A percentile compares a stretch with the other conserved stretches of the same genome.
phyloP scores from a whole-genome alignment of 495 filamentous ascomycete genomes.

The Aspergillus sclerotioniger region DNA sequence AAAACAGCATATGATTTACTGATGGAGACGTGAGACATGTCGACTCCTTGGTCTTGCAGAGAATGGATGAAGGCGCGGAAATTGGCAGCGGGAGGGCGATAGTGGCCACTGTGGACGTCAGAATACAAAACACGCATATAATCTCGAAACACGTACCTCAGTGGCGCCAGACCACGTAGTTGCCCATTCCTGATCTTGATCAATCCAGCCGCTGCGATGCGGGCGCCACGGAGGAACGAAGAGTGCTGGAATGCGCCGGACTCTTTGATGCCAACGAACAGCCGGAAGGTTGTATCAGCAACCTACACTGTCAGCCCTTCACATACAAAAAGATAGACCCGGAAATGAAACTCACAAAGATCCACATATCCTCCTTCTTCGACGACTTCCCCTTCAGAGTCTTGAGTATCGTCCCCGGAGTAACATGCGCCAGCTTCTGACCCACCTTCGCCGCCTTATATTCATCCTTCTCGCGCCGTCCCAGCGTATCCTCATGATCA shows the following conservation, averaged over 20 bases:
- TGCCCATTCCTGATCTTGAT: conserved; percentile 83
- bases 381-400: conserved; percentile 68
- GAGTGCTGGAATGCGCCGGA: conserved; percentile 87
- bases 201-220: conserved; percentile 78
- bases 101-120: conserved; percentile 63
- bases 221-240: conserved; percentile 78
- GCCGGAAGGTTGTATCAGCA: conserved; percentile 76
- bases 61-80: conserved; percentile 76
- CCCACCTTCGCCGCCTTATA: conserved; percentile 55
- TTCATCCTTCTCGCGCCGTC: conserved; percentile 52
- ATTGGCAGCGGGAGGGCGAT: conserved; percentile 75
- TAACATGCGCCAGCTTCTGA: conserved; percentile 66
- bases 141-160: conserved; percentile 22
- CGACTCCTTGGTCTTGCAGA: conserved; percentile 69
- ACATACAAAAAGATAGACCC: not conserved
- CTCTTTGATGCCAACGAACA: conserved; percentile 91
- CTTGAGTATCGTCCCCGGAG: conserved; percentile 65
- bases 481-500: conserved; percentile 31
- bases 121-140: conserved; percentile 17
- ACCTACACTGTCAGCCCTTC: conserved; percentile 24
- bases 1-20: conserved; percentile 79
- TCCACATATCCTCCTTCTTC: conserved; percentile 81
- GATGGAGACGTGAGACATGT: conserved; percentile 74
- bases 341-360: conserved; percentile 69
- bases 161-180: conserved; percentile 52